Conservation (phyloP, 2,329 filamentous ascomycete species). For the Fusarium redolens region DNA sequence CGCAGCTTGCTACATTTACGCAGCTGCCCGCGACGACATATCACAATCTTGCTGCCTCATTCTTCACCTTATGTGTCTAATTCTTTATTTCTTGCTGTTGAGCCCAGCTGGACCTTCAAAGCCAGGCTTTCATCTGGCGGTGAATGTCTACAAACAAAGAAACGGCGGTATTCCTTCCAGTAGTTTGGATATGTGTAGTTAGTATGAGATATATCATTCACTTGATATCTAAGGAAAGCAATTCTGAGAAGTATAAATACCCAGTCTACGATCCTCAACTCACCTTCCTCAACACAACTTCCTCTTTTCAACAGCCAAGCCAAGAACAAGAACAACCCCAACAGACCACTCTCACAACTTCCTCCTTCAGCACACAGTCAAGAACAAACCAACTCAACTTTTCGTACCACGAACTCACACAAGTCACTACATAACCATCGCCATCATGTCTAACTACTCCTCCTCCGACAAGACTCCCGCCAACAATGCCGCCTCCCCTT, state of each 20-base stretch:
- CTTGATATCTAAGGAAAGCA: background rate
- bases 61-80: background rate
- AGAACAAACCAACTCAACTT: background rate
- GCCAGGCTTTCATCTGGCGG: background rate
- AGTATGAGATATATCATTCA: background rate
- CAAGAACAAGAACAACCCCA: background rate
- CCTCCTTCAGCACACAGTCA: background rate
- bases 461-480: rapidly evolving
- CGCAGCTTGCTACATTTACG: background rate
- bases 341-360: background rate
- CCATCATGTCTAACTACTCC: background rate
- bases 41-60: background rate
- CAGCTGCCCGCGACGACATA: background rate
- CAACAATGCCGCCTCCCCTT: background rate
- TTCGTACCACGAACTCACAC: background rate
- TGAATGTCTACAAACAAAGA: background rate
- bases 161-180: background rate
- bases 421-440: background rate
- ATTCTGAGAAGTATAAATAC: background rate
- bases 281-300: background rate
- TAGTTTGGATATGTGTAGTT: too few species aligned
- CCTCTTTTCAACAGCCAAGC: background rate
- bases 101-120: background rate
- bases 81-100: background rate
- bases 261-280: background rate